A percentile compares a stretch with the other conserved stretches of the same genome.
Conservation (phyloP, 352 stramenopile genomes). For the Globisporangium middletonii region DNA sequence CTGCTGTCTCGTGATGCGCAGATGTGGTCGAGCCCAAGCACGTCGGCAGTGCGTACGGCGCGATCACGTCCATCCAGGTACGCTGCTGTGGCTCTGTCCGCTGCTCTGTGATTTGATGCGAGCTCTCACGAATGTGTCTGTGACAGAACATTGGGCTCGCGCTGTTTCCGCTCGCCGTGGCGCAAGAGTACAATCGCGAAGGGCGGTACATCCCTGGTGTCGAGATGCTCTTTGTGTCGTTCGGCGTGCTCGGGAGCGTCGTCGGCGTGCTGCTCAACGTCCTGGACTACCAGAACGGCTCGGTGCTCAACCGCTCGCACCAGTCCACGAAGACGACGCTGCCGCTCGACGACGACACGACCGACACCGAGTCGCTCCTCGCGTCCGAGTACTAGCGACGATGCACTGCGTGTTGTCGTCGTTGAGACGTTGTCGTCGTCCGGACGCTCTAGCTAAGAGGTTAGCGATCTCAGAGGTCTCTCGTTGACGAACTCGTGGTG, state of each 20-base stretch:
- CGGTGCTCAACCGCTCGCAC: conserved; percentile 61
- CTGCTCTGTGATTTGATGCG: background rate
- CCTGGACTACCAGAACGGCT: conserved; percentile 73
- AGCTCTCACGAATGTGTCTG: background rate
- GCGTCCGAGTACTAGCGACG: conserved; percentile 38
- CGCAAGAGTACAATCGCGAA: conserved; percentile 62
- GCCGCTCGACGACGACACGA: conserved; percentile 48
- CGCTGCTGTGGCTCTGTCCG: conserved; percentile 1
- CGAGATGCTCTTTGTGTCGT: conserved; percentile 78
- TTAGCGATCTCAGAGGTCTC: too few species aligned
- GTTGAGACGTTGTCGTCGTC: too few species aligned
- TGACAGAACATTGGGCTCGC: conserved; percentile 76
- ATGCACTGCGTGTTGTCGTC: background rate
- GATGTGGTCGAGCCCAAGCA: conserved; percentile 86
- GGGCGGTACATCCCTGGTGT: conserved; percentile 75
- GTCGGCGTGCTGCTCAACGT: conserved; percentile 71
- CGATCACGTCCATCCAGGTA: conserved; percentile 91
- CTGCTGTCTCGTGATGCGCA: conserved; percentile 6
- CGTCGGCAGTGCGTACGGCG: conserved; percentile 89
- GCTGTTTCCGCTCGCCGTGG: conserved; percentile 71
- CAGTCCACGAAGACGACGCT: conserved; percentile 24
- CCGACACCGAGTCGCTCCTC: conserved; percentile 53
- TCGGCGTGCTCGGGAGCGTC: conserved; percentile 63
- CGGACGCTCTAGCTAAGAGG: too few species aligned
- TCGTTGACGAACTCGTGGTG: too few species aligned